phyloP scores from a whole-genome alignment of 192 early-diverging fungal species.

The Linnemannia hyalina region DNA sequence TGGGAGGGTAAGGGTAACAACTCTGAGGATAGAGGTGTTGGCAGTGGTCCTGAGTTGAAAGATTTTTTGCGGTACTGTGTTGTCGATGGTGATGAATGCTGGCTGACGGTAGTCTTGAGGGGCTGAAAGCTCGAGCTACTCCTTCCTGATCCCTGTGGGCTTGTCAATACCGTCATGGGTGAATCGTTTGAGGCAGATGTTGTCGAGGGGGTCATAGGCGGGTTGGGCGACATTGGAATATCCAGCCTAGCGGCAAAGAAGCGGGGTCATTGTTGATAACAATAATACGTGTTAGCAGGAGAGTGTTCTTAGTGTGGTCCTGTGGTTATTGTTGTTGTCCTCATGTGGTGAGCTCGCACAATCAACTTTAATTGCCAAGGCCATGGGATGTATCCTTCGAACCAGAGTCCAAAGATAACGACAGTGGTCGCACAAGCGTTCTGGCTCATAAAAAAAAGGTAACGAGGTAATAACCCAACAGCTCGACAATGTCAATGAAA shows the following conservation, averaged over 20 bases:
- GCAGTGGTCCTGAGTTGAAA: constrained; percentile 29
- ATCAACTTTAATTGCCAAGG: constrained; percentile 7
- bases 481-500: not conserved
- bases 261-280: not conserved
- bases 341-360: constrained; percentile 6
- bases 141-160: constrained; percentile 33
- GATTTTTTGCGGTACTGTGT: constrained; percentile 47
- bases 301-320: not conserved
- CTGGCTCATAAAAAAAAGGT: not conserved
- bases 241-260: constrained; percentile 23
- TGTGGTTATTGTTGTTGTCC: not conserved
- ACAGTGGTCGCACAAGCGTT: not conserved
- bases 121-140: constrained; percentile 22
- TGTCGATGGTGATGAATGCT: constrained; percentile 3
- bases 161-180: constrained; percentile 23
- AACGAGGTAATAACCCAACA: not conserved
- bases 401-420: not conserved
- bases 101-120: constrained; percentile 9
- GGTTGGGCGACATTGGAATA: constrained; percentile 54
- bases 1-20: constrained; percentile 6
- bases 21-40: constrained; percentile 22
- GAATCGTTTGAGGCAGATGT: constrained; percentile 36
- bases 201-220: constrained; percentile 29
- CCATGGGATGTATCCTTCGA: not conserved
- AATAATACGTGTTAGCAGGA: not conserved